Base-by-base conservation (phyloP, 2,329 filamentous ascomycete genomes). In the Aureobasidium melanogenum region DNA sequence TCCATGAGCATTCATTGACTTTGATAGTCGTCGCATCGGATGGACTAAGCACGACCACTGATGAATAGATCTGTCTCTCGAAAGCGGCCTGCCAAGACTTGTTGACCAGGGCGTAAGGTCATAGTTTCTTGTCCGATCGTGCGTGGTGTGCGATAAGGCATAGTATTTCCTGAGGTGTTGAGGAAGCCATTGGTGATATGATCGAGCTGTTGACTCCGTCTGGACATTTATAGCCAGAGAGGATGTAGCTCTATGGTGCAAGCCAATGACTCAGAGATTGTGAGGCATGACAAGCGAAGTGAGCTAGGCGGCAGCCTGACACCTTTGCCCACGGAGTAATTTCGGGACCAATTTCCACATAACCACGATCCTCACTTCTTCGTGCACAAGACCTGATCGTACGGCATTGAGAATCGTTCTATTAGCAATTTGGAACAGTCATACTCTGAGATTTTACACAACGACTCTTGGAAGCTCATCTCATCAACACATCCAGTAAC, bases 71-170 rank as follows among this genome's bases (percentile, higher is more conserved):
- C 8, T 34, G 10, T 51, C 10, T 36, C 19, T 51, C 47, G 47
- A 51, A 51, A 38, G 47, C 47, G 47, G 47, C 47, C 32, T 51
- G 47, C 47, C 47, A 51, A 38, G 30, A 36, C 47, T 51, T 51
- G 47, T 38, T 51, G n/a, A 51, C 47, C 10, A 51, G 32, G 30
- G 47, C n/a, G 30, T 51, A 51, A 38, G 30, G 47, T 36, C n/a
- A 51, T 24, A 51, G 32, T 15, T 51, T 51, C 32, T 51, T 36
- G 47, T 51, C 30, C 32, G 38, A 36, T 51, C n/a, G 30, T 24
- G 47, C 47, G 12, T 51, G 47, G 47, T 51, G 8, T 17, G 14
- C 47, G 47, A 51, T 51, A 12, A 51, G 30, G 19, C 5, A 32
- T 19, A 51, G 30, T 36, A 51, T 24, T 17, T 51, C 47, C 32